Percentiles rank a stretch among this genome's conserved stretches.
These are phyloP conservation scores for Acidiella bohemica DNA, from an alignment of 495 filamentous ascomycete genomes.

Conservation along the genomic window DNA sequence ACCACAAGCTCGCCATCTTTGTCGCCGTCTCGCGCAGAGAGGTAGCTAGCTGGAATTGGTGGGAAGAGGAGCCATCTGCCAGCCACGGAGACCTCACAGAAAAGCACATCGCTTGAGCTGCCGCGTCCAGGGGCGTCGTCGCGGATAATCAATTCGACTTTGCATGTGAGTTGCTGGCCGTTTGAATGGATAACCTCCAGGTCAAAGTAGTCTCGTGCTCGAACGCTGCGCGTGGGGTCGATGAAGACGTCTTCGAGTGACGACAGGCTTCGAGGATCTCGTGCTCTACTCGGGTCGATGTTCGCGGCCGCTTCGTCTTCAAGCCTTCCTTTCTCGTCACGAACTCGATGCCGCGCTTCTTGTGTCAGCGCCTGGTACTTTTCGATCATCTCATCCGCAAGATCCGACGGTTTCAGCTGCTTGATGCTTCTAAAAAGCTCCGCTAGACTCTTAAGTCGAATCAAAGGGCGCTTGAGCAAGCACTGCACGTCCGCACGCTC, in stretches of 20 bases:
- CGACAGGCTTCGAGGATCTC: constrained; percentile 63
- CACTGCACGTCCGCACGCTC: constrained; percentile 92
- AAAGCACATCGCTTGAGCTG: constrained; percentile 63
- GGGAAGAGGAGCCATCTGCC: constrained; percentile 84
- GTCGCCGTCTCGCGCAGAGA: constrained; percentile 74
- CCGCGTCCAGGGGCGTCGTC: constrained; percentile 52
- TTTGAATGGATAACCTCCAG: constrained; percentile 77
- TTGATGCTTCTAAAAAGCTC: constrained; percentile 62
- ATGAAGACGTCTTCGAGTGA: constrained; percentile 56
- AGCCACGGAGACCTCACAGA: constrained; percentile 69
- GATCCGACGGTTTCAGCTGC: constrained; percentile 40
- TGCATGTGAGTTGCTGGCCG: constrained; percentile 77
- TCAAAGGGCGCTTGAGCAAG: constrained; percentile 75
- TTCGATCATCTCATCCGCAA: constrained; percentile 42
- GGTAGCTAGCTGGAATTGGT: constrained; percentile 50
- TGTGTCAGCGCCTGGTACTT: constrained; percentile 59
- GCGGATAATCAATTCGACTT: constrained; percentile 73
- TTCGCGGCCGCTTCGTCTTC: constrained; percentile 81
- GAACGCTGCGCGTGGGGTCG: constrained; percentile 59
- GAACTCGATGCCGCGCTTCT: constrained; percentile 61
- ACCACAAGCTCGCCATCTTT: constrained; percentile 55
- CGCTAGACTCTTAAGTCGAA: constrained; percentile 74
- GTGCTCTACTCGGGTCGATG: constrained; percentile 63
- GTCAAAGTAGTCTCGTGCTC: constrained; percentile 77
- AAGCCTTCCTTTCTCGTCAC: constrained; percentile 74